Conservation (phyloP, 352 stramenopile genomes). For the Pythium plurisporium region DNA sequence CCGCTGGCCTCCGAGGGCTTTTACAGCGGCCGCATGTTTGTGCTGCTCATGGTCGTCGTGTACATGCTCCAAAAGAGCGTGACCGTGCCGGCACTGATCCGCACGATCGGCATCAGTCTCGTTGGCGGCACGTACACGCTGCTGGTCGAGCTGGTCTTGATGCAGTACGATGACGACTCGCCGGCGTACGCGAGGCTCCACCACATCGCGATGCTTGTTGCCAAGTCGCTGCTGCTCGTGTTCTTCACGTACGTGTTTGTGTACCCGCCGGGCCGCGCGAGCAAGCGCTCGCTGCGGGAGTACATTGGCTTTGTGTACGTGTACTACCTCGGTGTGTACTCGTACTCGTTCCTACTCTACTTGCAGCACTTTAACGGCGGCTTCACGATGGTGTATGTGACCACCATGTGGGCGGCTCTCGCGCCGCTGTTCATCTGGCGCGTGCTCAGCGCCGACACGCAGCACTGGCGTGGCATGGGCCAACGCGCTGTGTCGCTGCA, state of each 20-base stretch:
- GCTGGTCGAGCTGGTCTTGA: slow-evolving; percentile 14
- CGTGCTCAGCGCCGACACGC: slow-evolving; percentile 30
- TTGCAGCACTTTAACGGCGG: not conserved
- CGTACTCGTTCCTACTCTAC: slow-evolving; percentile 16
- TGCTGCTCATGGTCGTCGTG: slow-evolving; percentile 40
- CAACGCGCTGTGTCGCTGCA: slow-evolving; percentile 52
- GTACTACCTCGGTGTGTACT: slow-evolving; percentile 13
- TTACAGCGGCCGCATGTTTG: slow-evolving; percentile 49
- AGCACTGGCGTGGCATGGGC: slow-evolving; percentile 40
- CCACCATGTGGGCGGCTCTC: slow-evolving; percentile 22
- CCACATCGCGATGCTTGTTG: slow-evolving; percentile 4
- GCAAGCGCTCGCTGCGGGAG: slow-evolving; percentile 3
- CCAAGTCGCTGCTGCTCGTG: slow-evolving; percentile 5
- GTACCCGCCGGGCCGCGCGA: slow-evolving; percentile 10
- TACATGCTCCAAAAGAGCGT: slow-evolving; percentile 62
- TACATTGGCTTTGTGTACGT: slow-evolving; percentile 14
- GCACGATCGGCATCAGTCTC: slow-evolving; percentile 34
- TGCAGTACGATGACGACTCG: slow-evolving; percentile 16
- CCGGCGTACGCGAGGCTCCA: not conserved
- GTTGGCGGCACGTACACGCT: slow-evolving; percentile 36
- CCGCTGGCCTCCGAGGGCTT: slow-evolving; percentile 29
- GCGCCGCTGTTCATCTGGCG: slow-evolving; percentile 43
- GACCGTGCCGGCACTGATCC: slow-evolving; percentile 37
- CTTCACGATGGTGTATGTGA: slow-evolving; percentile 15
- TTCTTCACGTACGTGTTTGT: slow-evolving; percentile 20